These are phyloP conservation scores for Liquidambar formosana DNA, from an alignment of 164 flowering plant species.

Conservation along the genomic window DNA sequence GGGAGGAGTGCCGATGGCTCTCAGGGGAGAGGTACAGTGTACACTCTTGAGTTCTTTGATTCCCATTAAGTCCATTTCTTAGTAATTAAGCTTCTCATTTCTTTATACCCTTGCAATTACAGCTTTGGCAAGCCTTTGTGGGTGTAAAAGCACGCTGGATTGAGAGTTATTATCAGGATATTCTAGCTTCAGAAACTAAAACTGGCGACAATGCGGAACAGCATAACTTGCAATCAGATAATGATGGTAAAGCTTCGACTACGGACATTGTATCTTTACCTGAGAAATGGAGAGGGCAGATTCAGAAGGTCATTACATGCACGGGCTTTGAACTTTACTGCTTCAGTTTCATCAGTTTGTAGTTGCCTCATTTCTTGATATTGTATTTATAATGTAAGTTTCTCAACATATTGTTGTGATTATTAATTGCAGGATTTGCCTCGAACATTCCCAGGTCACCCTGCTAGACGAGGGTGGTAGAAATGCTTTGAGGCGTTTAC, in stretches of 20 bases:
- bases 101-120: slow-evolving; percentile 21
- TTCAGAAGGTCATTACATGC: slow-evolving; percentile 79
- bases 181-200: slow-evolving; percentile 50
- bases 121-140: slow-evolving; percentile 99
- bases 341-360: slow-evolving; percentile 5
- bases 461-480: slow-evolving; percentile 99
- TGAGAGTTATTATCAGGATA: slow-evolving; percentile 72
- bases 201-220: slow-evolving; percentile 26
- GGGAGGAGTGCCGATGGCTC: slow-evolving; percentile 96
- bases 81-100: not conserved
- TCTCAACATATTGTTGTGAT: slow-evolving; percentile 15
- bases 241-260: slow-evolving; percentile 28
- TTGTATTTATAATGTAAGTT: slow-evolving; percentile 9
- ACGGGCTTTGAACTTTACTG: slow-evolving; percentile 17
- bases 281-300: slow-evolving; percentile 96
- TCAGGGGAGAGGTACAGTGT: slow-evolving; percentile 84
- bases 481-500: slow-evolving; percentile 92
- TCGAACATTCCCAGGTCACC: slow-evolving; percentile 99
- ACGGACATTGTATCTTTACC: slow-evolving; percentile 32
- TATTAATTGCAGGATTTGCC: slow-evolving; percentile 79
- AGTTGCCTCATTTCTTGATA: slow-evolving; percentile 1
- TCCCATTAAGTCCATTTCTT: not conserved
- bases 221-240: slow-evolving; percentile 23
- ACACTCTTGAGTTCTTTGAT: slow-evolving; percentile 5
- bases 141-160: slow-evolving; percentile 77